Conservation (phyloP, 345 rosid species). For the Erucastrum elatum region DNA sequence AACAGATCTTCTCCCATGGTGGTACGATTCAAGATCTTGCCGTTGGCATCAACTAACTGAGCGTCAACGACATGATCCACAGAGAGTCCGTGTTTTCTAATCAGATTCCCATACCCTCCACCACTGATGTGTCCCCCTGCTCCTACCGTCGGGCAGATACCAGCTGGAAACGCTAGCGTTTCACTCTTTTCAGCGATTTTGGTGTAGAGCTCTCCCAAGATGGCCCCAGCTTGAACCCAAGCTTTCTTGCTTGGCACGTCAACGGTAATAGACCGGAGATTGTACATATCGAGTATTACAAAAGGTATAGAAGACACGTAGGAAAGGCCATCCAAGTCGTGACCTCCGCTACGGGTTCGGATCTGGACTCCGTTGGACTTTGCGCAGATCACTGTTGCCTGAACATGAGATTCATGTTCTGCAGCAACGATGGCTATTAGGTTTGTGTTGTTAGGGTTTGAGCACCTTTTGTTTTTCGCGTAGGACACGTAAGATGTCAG, state of each 20-base stretch:
- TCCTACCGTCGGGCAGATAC: conserved; percentile 49
- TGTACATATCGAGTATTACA: conserved; percentile 45
- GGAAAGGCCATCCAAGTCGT: conserved; percentile 37
- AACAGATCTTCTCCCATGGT: conserved; percentile 59
- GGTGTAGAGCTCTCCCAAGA: conserved; percentile 51
- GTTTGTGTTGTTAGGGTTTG: conserved; percentile 11
- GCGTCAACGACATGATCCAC: conserved; percentile 58
- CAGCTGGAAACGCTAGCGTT: conserved; percentile 48
- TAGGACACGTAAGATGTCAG: conserved; percentile 2
- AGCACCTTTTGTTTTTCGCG: conserved; percentile 10
- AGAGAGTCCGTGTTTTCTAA: conserved; percentile 52
- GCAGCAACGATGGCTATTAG: conserved; percentile 31
- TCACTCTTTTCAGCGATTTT: conserved; percentile 45
- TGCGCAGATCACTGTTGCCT: conserved; percentile 35
- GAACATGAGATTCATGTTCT: conserved; percentile 30
- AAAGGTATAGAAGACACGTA: conserved; percentile 22
- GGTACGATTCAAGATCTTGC: conserved; percentile 43
- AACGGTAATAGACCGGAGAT: conserved; percentile 42
- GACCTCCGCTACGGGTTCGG: conserved; percentile 37
- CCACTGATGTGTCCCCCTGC: conserved; percentile 51
- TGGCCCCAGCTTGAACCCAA: conserved; percentile 58
- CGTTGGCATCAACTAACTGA: conserved; percentile 44
- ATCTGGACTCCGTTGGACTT: conserved; percentile 22
- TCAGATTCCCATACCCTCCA: conserved; percentile 54
- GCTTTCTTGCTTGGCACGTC: conserved; percentile 38